Evolutionary conservation across 2,329 filamentous ascomycete genomes (phyloP).

Genomic region (Davidsoniella australis): DNA sequence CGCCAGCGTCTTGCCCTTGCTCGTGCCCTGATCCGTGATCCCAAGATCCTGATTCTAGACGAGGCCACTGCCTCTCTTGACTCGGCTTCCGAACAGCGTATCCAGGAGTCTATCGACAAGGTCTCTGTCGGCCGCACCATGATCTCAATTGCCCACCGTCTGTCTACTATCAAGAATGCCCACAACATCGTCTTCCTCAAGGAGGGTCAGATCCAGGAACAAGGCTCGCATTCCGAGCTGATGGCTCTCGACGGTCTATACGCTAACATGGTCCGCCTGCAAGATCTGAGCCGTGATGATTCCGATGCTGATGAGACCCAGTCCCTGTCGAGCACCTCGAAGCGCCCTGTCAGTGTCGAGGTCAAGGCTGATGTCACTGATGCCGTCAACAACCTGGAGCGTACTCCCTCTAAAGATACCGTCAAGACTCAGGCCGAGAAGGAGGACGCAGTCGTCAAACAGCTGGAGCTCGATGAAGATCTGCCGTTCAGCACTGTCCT

Average conservation of each 20-base stretch:
- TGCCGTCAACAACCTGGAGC: slow-evolving; percentile 21
- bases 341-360: slow-evolving; percentile 18
- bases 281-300: slow-evolving; percentile 19
- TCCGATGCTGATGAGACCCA: slow-evolving; percentile 17
- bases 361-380: slow-evolving; percentile 21
- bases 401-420: slow-evolving; percentile 25
- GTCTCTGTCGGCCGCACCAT: slow-evolving; percentile 40
- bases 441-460: slow-evolving; percentile 19
- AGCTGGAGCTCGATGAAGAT: slow-evolving; percentile 23
- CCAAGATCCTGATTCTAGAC: slow-evolving; percentile 40
- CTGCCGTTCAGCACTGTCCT: slow-evolving; percentile 25
- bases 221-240: slow-evolving; percentile 45
- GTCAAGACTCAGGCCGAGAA: slow-evolving; percentile 18
- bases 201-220: slow-evolving; percentile 41
- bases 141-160: slow-evolving; percentile 46
- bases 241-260: slow-evolving; percentile 35
- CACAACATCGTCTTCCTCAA: slow-evolving; percentile 52
- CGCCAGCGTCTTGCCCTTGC: slow-evolving; percentile 43
- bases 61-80: slow-evolving; percentile 46
- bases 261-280: slow-evolving; percentile 31
- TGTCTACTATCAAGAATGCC: slow-evolving; percentile 44
- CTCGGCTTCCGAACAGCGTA: slow-evolving; percentile 37
- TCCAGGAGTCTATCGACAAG: slow-evolving; percentile 31
- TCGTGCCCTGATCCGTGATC: slow-evolving; percentile 37
- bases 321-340: slow-evolving; percentile 19